Base-by-base conservation (phyloP, 2,329 filamentous ascomycete species). In the Xylariomycetidae sp. region DNA sequence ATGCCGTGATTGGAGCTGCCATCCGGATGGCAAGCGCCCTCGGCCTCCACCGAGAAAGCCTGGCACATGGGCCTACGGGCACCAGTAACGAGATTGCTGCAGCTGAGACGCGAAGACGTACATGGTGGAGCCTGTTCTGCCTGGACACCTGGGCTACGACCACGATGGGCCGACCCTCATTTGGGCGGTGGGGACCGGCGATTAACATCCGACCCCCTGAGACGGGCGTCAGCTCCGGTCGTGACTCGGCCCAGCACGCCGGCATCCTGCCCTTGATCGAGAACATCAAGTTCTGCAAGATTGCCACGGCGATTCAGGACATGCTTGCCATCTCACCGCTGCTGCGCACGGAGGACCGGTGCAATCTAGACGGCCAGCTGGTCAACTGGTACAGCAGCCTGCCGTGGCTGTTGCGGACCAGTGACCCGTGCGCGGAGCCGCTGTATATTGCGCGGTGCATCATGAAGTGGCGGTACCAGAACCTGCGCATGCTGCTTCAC, bases 401-500 rank as follows among this genome's bases (percentile, higher is more conserved):
- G 2, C 84, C 82, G 4, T 75, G 75, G 65, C 65, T 82, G 10
- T 64, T 82, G 20, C 68, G 74, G 44, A 73, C 76, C 14, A 73
- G 65, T 9, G 78, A 86, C 35, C 74, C 79, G 8, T 85, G 80
- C 50, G 77, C 81, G 0, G 79, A 85, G 44, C 76, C 80, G 2
- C 70, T 88, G 13, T 77, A 76, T 42, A 80, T 82, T 30, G 76
- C 80, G 1, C 72, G 83, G 31, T 77, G 77, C 42, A 74, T 88
- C 47, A 86, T 88, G 79, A 83, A 85, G 56, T 89, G 84, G 85
- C 74, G 84, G 10, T 89, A 85, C 53, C 79, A 85, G 52, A 87
- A 86, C 47, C 70, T 87, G 29, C 79, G 83, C 29, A 82, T 88
- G 59, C 70, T 89, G 2, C 72, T 89, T 15, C 80, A 88, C 55